These are phyloP conservation scores for Pseudomassariella vexata DNA, from an alignment of 2,329 filamentous ascomycete genomes.

Conservation along the genomic window DNA sequence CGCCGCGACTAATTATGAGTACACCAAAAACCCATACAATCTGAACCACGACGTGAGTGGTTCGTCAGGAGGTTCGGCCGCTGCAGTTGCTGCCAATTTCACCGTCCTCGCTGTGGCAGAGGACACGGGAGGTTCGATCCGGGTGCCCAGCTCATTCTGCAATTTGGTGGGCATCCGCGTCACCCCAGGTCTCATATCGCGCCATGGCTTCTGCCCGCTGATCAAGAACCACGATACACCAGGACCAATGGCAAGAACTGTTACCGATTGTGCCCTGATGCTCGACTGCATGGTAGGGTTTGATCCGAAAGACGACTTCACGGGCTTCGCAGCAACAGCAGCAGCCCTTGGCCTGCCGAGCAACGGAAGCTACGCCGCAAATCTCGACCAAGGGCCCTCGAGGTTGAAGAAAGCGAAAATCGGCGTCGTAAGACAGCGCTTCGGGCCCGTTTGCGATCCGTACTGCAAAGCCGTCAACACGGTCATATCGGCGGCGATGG, in stretches of 20 bases:
- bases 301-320: slow-evolving; percentile 17
- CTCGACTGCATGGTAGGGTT: slow-evolving; percentile 21
- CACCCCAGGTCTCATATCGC: slow-evolving; percentile 14
- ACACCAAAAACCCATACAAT: slow-evolving; percentile 16
- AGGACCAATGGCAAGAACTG: slow-evolving; percentile 22
- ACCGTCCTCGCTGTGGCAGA: slow-evolving; percentile 12
- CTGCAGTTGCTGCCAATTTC: slow-evolving; percentile 15
- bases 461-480: slow-evolving; percentile 17
- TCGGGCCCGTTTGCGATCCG: slow-evolving; percentile 16
- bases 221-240: slow-evolving; percentile 22
- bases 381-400: slow-evolving; percentile 9
- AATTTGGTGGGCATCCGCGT: slow-evolving; percentile 14
- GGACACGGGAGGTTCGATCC: slow-evolving; percentile 17
- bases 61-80: slow-evolving; percentile 13
- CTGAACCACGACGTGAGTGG: slow-evolving; percentile 12
- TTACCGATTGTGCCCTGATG: slow-evolving; percentile 22
- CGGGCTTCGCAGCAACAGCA: slow-evolving; percentile 15
- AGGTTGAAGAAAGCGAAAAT: slow-evolving; percentile 15
- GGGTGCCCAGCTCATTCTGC: slow-evolving; percentile 11
- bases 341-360: slow-evolving; percentile 12
- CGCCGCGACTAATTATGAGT: slow-evolving; percentile 10
- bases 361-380: slow-evolving; percentile 22
- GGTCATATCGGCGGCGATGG: slow-evolving; percentile 14
- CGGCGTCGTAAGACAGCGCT: slow-evolving; percentile 19
- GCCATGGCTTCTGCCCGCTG: slow-evolving; percentile 20